Base-by-base conservation (phyloP, 2,329 filamentous ascomycete species). In the Penicillium paneum region DNA sequence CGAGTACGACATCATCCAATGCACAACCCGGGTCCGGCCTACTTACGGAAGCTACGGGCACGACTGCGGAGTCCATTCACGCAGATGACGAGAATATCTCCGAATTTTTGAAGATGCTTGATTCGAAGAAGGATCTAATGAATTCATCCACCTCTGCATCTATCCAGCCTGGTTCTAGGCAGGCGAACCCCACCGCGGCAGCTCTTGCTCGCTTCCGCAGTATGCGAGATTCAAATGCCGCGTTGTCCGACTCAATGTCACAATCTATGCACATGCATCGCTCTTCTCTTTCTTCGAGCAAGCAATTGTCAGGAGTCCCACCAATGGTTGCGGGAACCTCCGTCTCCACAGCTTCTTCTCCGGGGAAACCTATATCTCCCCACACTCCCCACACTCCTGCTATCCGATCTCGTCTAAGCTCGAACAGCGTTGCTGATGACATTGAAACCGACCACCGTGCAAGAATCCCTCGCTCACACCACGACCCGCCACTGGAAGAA, bases 341-440 rank as follows among this genome's bases (percentile, higher is more conserved):
- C 0, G 79, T 91, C 60, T 97, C 92, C 4, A 87, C 87, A 11
- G 93, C 90, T 0, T 93, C 91, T 0, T 97, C 92, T 10, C 92
- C 92, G 1, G 90, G 89, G 53, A 96, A 96, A 66, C 90, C 91
- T 0, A 83, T 95, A 17, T 96, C 91, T 0, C 91, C 92, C 1
- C 92, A 97, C 67, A 96, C 91, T 0, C 94, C 92, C 1, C 92
- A 97, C 67, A 96, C 91, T 0, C 94, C 94, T 4, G 91, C 92
- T 11, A 91, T 97, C 28, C 93, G 93, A 19, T 97, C 92, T 8
- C 84, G 94, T n/a, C 78, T 99, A 21, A 96, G 91, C 67, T 91
- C 94, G 59, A 92, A 95, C 67, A 94, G 90, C 48, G 90, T 94
- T 56, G 85, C 86, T 40, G 88, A 90, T 60, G 88, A 91, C 66